Percentiles rank a stretch among this genome's conserved stretches.
Evolutionary conservation across 768 basidiomycete species (phyloP).

Genomic region (Pilatotrama ljubarskyi): DNA sequence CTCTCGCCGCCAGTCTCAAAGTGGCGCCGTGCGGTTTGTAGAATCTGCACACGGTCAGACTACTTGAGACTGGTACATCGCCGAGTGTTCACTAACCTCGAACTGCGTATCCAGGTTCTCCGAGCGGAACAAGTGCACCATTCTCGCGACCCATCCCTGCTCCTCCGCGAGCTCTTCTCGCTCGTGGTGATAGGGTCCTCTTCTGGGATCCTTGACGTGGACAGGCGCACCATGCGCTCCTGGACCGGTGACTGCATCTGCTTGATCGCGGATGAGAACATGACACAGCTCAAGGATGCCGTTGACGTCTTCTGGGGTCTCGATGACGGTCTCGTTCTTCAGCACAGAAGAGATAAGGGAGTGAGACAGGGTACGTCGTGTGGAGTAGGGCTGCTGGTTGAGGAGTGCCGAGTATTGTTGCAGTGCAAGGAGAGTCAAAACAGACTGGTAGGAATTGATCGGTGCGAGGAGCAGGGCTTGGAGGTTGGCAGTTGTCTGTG

Average conservation of each 20-base stretch:
- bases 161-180: slow-evolving; percentile 95
- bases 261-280: slow-evolving; percentile 86
- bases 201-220: slow-evolving; percentile 48
- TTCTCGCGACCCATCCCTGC: slow-evolving; percentile 97
- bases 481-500: slow-evolving; percentile 87
- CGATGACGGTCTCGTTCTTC: slow-evolving; percentile 95
- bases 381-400: slow-evolving; percentile 83
- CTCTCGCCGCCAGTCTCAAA: slow-evolving; percentile 92
- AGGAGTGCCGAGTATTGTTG: slow-evolving; percentile 87
- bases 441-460: slow-evolving; percentile 94
- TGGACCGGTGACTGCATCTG: slow-evolving; percentile 42
- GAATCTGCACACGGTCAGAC: slow-evolving; percentile 49
- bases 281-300: slow-evolving; percentile 92
- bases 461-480: slow-evolving; percentile 89
- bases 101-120: slow-evolving; percentile 89
- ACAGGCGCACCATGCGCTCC: slow-evolving; percentile 35
- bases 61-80: too few species aligned
- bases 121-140: slow-evolving; percentile 93
- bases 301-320: slow-evolving; percentile 90
- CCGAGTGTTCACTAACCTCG: slow-evolving; percentile 54
- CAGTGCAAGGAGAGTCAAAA: slow-evolving; percentile 94
- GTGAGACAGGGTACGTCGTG: slow-evolving; percentile 90
- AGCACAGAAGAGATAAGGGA: slow-evolving; percentile 92
- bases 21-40: slow-evolving; percentile 88
- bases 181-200: slow-evolving; percentile 64